These are phyloP conservation scores for Arctium lappa DNA, from an alignment of 129 eudicot species.

Conservation along the genomic window DNA sequence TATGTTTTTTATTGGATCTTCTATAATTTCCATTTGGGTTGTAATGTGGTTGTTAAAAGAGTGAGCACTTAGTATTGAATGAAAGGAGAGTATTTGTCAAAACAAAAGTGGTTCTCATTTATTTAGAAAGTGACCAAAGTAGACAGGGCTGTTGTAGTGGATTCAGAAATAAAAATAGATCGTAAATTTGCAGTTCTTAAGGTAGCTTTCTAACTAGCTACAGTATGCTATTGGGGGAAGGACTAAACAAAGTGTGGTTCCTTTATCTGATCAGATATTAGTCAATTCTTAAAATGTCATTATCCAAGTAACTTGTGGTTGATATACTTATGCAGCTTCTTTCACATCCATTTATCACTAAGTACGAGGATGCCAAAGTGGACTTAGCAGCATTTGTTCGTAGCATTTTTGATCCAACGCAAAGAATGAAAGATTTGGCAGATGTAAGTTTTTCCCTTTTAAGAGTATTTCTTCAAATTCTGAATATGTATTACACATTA, in stretches of 20 bases:
- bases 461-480: background rate
- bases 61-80: background rate
- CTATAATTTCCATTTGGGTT: background rate
- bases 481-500: conserved; percentile 2
- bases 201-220: background rate
- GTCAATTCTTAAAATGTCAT: background rate
- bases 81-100: background rate
- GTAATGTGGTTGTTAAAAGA: background rate
- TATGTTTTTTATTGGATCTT: background rate
- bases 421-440: conserved; percentile 90
- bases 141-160: background rate
- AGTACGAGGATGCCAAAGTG: conserved; percentile 51
- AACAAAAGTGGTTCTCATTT: background rate
- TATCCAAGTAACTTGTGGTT: conserved; percentile 5
- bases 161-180: background rate
- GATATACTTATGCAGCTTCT: conserved; percentile 60
- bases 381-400: conserved; percentile 77
- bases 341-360: conserved; percentile 72
- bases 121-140: background rate
- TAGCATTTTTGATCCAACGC: conserved; percentile 85
- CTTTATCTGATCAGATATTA: background rate
- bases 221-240: background rate
- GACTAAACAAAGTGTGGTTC: background rate
- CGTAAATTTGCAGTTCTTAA: background rate
- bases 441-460: conserved; percentile 62